Evolutionary conservation across 352 stramenopile genomes (phyloP), one percentile per base, ranked within the genome.

Genomic region (Phytophthora foliorum): DNA sequence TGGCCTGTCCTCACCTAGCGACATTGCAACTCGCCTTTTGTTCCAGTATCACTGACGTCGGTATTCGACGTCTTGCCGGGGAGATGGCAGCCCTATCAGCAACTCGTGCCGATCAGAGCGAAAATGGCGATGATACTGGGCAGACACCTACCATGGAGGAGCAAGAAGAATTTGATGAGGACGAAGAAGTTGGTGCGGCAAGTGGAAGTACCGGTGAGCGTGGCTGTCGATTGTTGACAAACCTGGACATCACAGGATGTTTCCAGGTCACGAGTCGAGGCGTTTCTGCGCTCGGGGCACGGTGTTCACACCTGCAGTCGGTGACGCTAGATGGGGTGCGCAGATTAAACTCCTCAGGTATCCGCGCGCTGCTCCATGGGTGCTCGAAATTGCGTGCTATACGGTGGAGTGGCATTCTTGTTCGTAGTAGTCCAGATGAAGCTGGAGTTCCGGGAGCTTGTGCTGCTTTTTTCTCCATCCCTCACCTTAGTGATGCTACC

Each of bases 381-480:
- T 93, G 85, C 48, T 32, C 42, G 0, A 65, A 67, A 11, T 55
- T 93, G 8, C 69, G 60, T 49, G 73, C 63, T 24, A 27, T 95
- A 29, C 70, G 73, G 31, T 90, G 84, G 81, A 62, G 68, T 9
- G 84, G 88, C 1, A 80, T 91, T 29, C 82, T 93, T 50, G 82
- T 95, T n/a, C 75, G 75, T 13, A 74, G 62, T 41, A 66, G 53
- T 41, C 76, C 77, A 56, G 41, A 57, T 4, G 63, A 44, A 42
- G 46, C 25, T 1, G 56, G 50, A 21, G 10, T 57, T 9, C 45
- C 53, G 0, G 55, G 59, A 25, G 50, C 55, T 48, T 75, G 70
- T 65, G 70, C 70, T 25, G 65, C 69, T 27, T 92, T 95, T 67
- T 93, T 93, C 74, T 91, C 83, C 10, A 82, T 86, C 24, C 86